Conservation (phyloP, 768 basidiomycete genomes). For the Heimioporus sp. region DNA sequence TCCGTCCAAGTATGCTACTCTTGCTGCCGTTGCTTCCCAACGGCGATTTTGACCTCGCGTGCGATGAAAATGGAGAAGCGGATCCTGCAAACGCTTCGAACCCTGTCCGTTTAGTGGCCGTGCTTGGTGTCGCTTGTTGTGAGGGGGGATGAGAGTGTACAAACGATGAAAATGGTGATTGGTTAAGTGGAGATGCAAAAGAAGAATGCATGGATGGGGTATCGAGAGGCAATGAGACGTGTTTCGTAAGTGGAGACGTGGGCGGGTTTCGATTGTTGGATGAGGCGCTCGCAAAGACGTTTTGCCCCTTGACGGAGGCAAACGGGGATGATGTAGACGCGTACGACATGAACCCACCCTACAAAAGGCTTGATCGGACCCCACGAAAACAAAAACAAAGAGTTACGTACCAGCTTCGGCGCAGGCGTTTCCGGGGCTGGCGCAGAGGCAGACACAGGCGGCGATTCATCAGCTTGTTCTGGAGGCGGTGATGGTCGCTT, state of each 20-base stretch:
- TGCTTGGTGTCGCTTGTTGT: conserved; percentile 26
- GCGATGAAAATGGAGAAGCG: conserved; percentile 47
- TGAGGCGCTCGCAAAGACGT: conserved; percentile 35
- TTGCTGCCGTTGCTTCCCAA: conserved; percentile 26
- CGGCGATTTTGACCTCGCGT: conserved; percentile 53
- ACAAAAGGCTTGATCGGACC: conserved; percentile 8
- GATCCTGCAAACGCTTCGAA: conserved; percentile 57
- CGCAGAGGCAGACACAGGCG: conserved; percentile 5
- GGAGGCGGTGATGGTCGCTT: conserved; percentile 71
- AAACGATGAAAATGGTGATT: conserved; percentile 22
- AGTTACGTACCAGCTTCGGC: conserved; percentile 46
- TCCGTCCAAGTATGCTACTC: conserved; percentile 31
- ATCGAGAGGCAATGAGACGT: conserved; percentile 18
- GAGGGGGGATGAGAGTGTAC: conserved; percentile 12
- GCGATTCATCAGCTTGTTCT: conserved; percentile 36
- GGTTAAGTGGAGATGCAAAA: conserved; percentile 22
- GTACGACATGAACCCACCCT: conserved; percentile 81
- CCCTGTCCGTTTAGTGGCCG: conserved; percentile 49
- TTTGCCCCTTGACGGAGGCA: conserved; percentile 68
- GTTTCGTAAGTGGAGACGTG: conserved; percentile 24
- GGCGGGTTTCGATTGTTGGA: conserved; percentile 28
- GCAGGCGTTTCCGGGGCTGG: conserved; percentile 26
- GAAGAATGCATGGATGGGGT: conserved; percentile 19
- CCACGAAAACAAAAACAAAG: neutral
- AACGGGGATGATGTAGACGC: conserved; percentile 75